Evolutionary conservation across 2,329 filamentous ascomycete species (phyloP), one percentile per base, ranked within the genome.

Genomic region (Paecilomyces sp.): DNA sequence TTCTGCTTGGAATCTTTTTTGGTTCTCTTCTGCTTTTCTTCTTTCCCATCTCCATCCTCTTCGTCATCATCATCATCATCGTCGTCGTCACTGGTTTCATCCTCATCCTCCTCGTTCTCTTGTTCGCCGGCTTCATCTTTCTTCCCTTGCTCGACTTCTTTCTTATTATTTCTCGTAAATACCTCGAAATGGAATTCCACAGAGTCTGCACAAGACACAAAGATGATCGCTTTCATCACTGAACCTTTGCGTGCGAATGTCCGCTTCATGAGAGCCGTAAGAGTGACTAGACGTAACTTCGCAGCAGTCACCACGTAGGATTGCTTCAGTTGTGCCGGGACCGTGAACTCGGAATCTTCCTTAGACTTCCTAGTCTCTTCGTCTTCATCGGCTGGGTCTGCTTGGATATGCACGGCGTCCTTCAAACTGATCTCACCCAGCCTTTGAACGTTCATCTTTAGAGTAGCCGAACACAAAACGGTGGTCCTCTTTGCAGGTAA

Each of bases 381-480:
- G 65, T 84, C 84, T 33, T 82, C 79, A 25, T 85, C 81, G 4
- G 75, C 73, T 2, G 80, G 77, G 62, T 88, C 84, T 0, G 89
- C 88, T 57, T 91, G 88, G 66, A 99, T 88, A 70, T 96, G 91
- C 1, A 91, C 84, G 0, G 94, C 92, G 68, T 97, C 91, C 67
- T 95, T 92, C 72, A 99, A 80, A 79, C 92, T 96, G 77, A 97
- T 96, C 70, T 97, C 92, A 51, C 93, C 92, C 5, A 99, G 80
- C 66, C 89, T 89, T 72, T 97, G 92, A 1, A 97, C 94, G 67
- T 93, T 94, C 86, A 96, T 92, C 78, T 97, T 97, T 87, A 99
- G 90, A 0, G 94, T 99, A 2, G 94, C 94, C 3, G 94, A 99
- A 74, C 94, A 99, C 2, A 99, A 83, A 3, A 99, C 83, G 0